Evolutionary conservation across 345 rosid genomes (phyloP), one percentile per base, ranked within the genome.

Genomic region (Dovyalis caffra): DNA sequence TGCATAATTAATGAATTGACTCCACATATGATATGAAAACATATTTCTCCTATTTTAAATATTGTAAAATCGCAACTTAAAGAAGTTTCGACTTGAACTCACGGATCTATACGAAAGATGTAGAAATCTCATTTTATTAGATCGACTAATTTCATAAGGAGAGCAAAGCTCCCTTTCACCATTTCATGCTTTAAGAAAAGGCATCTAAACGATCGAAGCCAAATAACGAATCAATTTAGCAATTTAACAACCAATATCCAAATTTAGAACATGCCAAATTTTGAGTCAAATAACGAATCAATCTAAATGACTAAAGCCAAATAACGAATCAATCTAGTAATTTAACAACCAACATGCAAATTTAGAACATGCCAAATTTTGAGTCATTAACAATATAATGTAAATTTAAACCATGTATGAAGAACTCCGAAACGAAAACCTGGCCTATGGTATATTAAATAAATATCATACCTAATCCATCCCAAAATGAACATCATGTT

Each of bases 1-100:
- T 89, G 85, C 92, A 92, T 12, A 95, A 85, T 66, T 91, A 91
- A 75, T n/a, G n/a, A n/a, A n/a, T n/a, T n/a, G n/a, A n/a, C n/a
- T n/a, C n/a, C n/a, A n/a, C n/a, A n/a, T 97, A 91, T 53, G 95
- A 90, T 43, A 95, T 88, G 87, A 95, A 95, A 66, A 95, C 92
- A 76, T 89, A 82, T 80, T 95, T 95, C 76, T 95, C 93, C 70
- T 74, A 88, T 81, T 83, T 95, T 78, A 89, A n/a, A n/a, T n/a
- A n/a, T n/a, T n/a, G n/a, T n/a, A n/a, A n/a, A n/a, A n/a, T 91
- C 32, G 94, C 90, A 80, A 87, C 91, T 83, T 89, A 90, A 14
- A 89, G 82, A 37, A 97, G 97, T 86, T 93, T 95, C 82, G 86
- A 76, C 72, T 88, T 87, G n/a, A 93, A 61, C 71, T 86, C 88